These are phyloP conservation scores for Ogataea paraovalis DNA, from an alignment of 805 yeast species.

Conservation along the genomic window DNA sequence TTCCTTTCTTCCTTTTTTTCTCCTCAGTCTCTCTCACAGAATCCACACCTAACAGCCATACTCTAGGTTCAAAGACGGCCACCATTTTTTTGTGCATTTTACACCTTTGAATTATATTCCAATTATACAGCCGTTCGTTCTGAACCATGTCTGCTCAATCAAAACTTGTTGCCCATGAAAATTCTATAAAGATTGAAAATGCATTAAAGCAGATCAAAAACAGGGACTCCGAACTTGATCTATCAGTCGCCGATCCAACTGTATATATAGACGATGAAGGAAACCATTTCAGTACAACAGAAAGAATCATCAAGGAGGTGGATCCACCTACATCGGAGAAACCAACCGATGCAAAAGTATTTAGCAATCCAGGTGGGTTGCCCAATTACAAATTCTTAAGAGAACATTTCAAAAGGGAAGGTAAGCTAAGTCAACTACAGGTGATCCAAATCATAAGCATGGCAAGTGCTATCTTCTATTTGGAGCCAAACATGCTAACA, in stretches of 20 bases:
- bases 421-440: constrained; percentile 70
- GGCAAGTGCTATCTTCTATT: constrained; percentile 59
- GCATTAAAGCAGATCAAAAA: constrained; percentile 25
- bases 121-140: too few species aligned
- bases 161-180: constrained; percentile 32
- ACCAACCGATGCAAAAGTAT: constrained; percentile 71
- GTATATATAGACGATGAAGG: constrained; percentile 43
- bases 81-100: too few species aligned
- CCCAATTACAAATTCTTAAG: constrained; percentile 72
- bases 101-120: too few species aligned
- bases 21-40: too few species aligned
- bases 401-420: constrained; percentile 75
- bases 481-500: constrained; percentile 74
- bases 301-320: constrained; percentile 52
- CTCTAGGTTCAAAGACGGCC: too few species aligned
- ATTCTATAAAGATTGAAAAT: constrained; percentile 51
- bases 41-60: too few species aligned
- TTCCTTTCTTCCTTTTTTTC: too few species aligned
- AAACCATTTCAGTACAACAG: constrained; percentile 44
- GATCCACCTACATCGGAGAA: constrained; percentile 58
- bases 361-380: constrained; percentile 49
- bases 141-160: not conserved
- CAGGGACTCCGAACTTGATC: constrained; percentile 6
- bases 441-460: constrained; percentile 58
- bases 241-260: not conserved